Evolutionary conservation across 768 basidiomycete species (phyloP).

Genomic region (Cytidiella melzeri): DNA sequence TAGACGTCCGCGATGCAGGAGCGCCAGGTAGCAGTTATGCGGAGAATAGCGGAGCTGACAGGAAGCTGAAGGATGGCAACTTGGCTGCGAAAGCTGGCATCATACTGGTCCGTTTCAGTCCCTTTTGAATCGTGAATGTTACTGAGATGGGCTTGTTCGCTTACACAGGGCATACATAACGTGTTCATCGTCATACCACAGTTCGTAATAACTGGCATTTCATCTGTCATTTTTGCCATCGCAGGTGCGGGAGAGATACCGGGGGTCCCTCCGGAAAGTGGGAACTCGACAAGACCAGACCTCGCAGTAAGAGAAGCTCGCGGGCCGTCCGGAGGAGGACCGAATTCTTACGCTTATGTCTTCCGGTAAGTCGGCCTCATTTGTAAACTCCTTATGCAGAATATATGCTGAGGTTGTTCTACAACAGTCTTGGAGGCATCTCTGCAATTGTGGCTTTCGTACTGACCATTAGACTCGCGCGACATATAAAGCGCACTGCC

Average conservation of each 20-base stretch:
- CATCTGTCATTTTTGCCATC: slow-evolving; percentile 81
- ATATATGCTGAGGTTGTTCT: background rate
- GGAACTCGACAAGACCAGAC: slow-evolving; percentile 3
- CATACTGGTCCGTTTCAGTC: slow-evolving; percentile 52
- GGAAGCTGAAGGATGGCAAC: slow-evolving; percentile 13
- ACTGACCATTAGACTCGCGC: slow-evolving; percentile 48
- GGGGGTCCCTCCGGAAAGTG: slow-evolving; percentile 27
- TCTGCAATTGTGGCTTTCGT: slow-evolving; percentile 49
- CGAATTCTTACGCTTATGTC: slow-evolving; percentile 74
- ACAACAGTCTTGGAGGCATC: slow-evolving; percentile 48
- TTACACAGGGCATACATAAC: slow-evolving; percentile 83
- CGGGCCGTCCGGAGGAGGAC: slow-evolving; percentile 26
- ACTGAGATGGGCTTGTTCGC: background rate
- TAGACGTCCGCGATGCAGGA: slow-evolving; percentile 30
- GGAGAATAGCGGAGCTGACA: slow-evolving; percentile 16
- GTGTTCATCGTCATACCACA: slow-evolving; percentile 92
- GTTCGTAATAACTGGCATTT: slow-evolving; percentile 83
- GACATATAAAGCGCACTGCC: slow-evolving; percentile 43
- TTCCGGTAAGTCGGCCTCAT: slow-evolving; percentile 51
- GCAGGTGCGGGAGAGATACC: slow-evolving; percentile 50
- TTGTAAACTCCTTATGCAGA: no score
- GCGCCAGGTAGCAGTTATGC: slow-evolving; percentile 11
- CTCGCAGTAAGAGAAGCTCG: slow-evolving; percentile 16
- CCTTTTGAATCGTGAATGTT: background rate
- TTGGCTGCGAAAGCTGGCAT: slow-evolving; percentile 84